phyloP scores from a whole-genome alignment of 139 green algal species.

The Chlorella sp. region DNA sequence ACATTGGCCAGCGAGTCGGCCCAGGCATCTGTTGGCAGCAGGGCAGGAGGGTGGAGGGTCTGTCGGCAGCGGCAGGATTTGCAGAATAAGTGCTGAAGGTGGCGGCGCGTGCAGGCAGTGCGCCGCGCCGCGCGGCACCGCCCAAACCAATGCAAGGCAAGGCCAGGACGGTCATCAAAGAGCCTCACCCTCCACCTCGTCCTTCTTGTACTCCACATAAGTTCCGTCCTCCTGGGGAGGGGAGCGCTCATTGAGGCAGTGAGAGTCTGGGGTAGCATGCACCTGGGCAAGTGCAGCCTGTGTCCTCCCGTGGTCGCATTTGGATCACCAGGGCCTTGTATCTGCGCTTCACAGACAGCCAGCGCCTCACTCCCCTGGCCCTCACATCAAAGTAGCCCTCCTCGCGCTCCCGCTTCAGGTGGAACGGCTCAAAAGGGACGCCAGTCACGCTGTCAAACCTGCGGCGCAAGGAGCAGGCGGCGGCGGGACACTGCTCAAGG shows the following conservation, averaged over 20 bases:
- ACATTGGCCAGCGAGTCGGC: constrained; percentile 58
- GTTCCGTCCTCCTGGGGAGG: constrained; percentile 53
- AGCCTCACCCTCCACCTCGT: constrained; percentile 59
- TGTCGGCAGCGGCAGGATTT: no score
- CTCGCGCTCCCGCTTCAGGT: constrained; percentile 78
- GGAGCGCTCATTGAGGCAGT: not conserved
- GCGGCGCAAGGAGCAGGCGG: not conserved
- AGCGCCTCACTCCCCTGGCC: not conserved
- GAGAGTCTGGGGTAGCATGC: no score
- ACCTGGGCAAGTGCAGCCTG: no score
- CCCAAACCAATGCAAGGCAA: no score
- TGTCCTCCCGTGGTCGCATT: no score
- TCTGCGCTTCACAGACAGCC: not conserved
- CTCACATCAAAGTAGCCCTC: constrained; percentile 68
- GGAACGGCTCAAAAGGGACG: constrained; percentile 86
- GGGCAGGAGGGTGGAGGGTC: not conserved
- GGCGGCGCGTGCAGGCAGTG: no score
- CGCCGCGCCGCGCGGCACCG: no score
- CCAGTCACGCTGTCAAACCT: constrained; percentile 54
- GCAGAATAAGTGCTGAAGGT: no score
- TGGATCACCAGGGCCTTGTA: no score
- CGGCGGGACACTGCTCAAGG: not conserved
- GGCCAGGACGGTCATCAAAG: not conserved
- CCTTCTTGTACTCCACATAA: constrained; percentile 72
- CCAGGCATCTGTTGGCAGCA: constrained; percentile 61